Conservation (phyloP, 2,329 filamentous ascomycete species). For the Calonectria hongkongensis region DNA sequence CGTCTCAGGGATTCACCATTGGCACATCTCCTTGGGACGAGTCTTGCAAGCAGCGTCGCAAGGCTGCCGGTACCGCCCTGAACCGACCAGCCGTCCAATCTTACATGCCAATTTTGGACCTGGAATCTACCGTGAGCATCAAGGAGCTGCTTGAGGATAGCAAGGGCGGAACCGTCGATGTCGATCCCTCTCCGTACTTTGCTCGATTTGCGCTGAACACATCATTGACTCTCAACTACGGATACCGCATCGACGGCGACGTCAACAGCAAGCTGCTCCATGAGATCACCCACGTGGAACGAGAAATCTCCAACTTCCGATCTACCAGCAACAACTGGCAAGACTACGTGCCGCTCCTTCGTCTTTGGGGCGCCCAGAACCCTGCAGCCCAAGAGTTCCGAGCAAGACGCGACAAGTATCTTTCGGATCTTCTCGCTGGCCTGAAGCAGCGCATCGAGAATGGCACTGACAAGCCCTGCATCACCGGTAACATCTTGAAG, state of each 20-base stretch:
- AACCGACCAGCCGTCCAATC: conserved; percentile 85
- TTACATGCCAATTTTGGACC: conserved; percentile 89
- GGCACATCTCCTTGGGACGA: conserved; percentile 91
- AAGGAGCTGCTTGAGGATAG: conserved; percentile 82
- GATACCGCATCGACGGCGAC: conserved; percentile 83
- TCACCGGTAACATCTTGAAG: conserved; percentile 73
- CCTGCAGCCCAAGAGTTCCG: conserved; percentile 79
- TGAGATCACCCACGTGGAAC: conserved; percentile 85
- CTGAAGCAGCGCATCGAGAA: conserved; percentile 63
- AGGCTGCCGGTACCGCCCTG: conserved; percentile 85
- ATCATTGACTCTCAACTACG: conserved; percentile 86
- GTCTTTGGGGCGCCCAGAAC: conserved; percentile 78
- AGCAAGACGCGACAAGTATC: conserved; percentile 80
- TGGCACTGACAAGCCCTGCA: conserved; percentile 64
- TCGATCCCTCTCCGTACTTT: conserved; percentile 84
- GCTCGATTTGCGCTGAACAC: conserved; percentile 86
- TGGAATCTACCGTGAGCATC: conserved; percentile 83
- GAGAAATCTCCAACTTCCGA: conserved; percentile 84
- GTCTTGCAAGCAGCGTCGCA: conserved; percentile 84
- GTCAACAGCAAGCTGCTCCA: conserved; percentile 80
- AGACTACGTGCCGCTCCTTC: conserved; percentile 86
- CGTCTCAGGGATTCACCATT: conserved; percentile 86
- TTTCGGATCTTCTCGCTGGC: conserved; percentile 79
- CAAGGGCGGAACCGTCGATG: conserved; percentile 75
- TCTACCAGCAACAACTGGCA: conserved; percentile 90